Evolutionary conservation across 164 flowering plant species (phyloP).

Genomic region (Dillenia turbinata): DNA sequence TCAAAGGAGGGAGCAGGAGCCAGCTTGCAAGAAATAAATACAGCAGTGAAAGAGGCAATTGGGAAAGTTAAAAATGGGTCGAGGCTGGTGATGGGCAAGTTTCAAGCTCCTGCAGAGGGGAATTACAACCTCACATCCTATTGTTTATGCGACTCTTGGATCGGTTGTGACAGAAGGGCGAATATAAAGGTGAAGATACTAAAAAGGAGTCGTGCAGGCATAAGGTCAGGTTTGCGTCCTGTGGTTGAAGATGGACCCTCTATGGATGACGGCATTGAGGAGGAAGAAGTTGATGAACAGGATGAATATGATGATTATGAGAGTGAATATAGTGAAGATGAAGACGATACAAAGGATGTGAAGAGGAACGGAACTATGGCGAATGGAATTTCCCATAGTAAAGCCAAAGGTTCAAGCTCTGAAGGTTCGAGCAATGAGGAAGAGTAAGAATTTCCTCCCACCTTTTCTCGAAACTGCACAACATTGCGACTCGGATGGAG

Average conservation of each 20-base stretch:
- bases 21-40: constrained; percentile 30
- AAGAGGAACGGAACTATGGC: constrained; percentile 30
- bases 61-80: constrained; percentile 55
- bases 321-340: constrained; percentile 82
- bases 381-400: constrained; percentile 25
- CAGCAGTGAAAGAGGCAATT: constrained; percentile 46
- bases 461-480: too few species aligned
- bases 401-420: constrained; percentile 22
- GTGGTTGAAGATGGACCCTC: constrained; percentile 31
- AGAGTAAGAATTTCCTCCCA: constrained; percentile 9
- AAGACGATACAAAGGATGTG: constrained; percentile 30
- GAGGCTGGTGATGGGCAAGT: constrained; percentile 57
- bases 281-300: constrained; percentile 55
- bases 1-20: constrained; percentile 60
- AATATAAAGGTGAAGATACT: constrained; percentile 50
- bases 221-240: constrained; percentile 18
- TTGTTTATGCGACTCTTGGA: constrained; percentile 65
- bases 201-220: constrained; percentile 53
- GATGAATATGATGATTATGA: constrained; percentile 54
- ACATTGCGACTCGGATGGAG: too few species aligned
- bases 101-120: constrained; percentile 60
- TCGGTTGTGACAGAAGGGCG: constrained; percentile 61
- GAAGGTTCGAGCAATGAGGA: constrained; percentile 38
- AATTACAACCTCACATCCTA: constrained; percentile 51
- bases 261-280: constrained; percentile 45